Evolutionary conservation across 805 yeast genomes (phyloP).

Genomic region (Lipomyces orientalis): DNA sequence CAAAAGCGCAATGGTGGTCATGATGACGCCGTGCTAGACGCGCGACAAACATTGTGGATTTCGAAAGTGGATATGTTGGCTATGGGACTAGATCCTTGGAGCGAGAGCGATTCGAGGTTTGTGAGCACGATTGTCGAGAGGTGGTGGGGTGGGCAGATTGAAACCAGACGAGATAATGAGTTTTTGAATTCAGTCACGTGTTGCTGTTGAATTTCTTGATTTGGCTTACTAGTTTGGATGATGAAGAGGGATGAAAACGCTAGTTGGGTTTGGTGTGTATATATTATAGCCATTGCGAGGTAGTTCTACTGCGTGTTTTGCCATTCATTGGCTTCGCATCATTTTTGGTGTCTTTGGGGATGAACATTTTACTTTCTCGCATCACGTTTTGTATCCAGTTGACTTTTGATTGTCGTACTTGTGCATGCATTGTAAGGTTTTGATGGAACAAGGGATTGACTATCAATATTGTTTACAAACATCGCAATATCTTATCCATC

Average conservation of each 20-base stretch:
- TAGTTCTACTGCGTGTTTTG: background rate
- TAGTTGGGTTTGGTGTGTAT: background rate
- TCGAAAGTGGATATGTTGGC: constrained; percentile 55
- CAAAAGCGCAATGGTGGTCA: constrained; percentile 2
- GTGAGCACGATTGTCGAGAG: constrained; percentile 50
- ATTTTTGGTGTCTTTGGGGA: background rate
- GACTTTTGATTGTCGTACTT: background rate
- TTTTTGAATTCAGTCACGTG: constrained; percentile 42
- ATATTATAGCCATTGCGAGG: background rate
- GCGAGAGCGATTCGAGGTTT: constrained; percentile 54
- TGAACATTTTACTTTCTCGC: background rate
- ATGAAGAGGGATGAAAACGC: background rate
- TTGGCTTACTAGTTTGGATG: background rate
- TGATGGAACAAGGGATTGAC: background rate
- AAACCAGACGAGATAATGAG: constrained; percentile 39
- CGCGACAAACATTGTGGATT: constrained; percentile 31
- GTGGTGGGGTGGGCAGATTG: constrained; percentile 59
- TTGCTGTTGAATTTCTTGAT: constrained; percentile 39
- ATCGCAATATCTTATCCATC: background rate
- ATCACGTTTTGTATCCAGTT: background rate
- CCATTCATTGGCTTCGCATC: background rate
- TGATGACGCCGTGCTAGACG: background rate
- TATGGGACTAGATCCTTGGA: constrained; percentile 65
- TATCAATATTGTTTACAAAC: background rate
- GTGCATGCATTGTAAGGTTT: background rate